A percentile compares a stretch with the other conserved stretches of the same genome.
These are phyloP conservation scores for Dacryopinax spathularia DNA, from an alignment of 768 basidiomycete species.

Conservation along the genomic window DNA sequence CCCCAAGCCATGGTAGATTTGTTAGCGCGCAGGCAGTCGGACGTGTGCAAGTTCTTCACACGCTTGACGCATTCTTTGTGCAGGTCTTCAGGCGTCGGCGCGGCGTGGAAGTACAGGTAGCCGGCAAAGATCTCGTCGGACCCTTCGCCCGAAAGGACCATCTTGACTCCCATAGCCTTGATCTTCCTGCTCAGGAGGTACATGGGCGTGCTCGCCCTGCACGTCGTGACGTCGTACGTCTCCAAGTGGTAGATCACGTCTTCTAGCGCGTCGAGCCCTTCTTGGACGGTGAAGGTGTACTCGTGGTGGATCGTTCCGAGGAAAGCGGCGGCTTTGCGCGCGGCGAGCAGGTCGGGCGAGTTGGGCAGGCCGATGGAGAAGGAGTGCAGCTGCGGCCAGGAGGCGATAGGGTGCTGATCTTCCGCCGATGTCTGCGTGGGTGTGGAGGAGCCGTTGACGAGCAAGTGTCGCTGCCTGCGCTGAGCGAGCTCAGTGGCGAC, in stretches of 20 bases:
- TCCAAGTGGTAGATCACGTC: conserved; percentile 98
- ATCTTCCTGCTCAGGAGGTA: conserved; percentile 95
- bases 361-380: conserved; percentile 92
- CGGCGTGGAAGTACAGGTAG: conserved; percentile 98
- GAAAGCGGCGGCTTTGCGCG: conserved; percentile 82
- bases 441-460: conserved; percentile 41
- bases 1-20: conserved; percentile 99
- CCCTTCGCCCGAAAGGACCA: conserved; percentile 96
- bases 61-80: conserved; percentile 90
- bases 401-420: conserved; percentile 46
- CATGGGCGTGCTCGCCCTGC: conserved; percentile 96
- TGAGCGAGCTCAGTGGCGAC: conserved; percentile 67
- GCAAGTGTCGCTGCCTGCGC: conserved; percentile 36
- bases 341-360: conserved; percentile 89
- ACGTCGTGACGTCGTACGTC: conserved; percentile 97
- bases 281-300: conserved; percentile 95
- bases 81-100: conserved; percentile 74
- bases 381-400: conserved; percentile 95
- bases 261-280: conserved; percentile 90
- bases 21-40: conserved; percentile 96
- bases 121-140: conserved; percentile 97
- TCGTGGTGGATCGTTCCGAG: conserved; percentile 94
- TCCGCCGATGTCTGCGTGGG: conserved; percentile 28
- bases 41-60: conserved; percentile 93
- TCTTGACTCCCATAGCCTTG: conserved; percentile 99